Evolutionary conservation across 2,329 filamentous ascomycete genomes (phyloP).

Genomic region (Pleurostoma richardsiae): DNA sequence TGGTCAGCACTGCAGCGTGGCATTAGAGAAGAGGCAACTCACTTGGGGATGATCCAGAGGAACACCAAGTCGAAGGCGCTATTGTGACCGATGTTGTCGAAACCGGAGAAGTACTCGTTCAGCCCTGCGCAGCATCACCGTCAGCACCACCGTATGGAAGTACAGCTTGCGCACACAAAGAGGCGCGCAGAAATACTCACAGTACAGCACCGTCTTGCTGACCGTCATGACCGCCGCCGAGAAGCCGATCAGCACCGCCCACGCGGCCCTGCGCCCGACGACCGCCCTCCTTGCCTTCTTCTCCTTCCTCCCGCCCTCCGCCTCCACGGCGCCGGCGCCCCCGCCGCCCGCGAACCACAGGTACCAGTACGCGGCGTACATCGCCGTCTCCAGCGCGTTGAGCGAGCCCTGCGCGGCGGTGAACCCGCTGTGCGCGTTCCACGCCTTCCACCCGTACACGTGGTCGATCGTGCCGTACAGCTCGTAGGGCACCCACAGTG

Average conservation of each 20-base stretch:
- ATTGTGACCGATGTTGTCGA: slow-evolving; percentile 55
- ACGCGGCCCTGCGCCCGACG: slow-evolving; percentile 34
- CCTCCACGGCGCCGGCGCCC: slow-evolving; percentile 8
- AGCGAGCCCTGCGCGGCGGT: slow-evolving; percentile 64
- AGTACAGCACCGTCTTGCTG: slow-evolving; percentile 58
- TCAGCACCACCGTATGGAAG: too few species aligned
- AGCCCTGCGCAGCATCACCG: slow-evolving; percentile 32
- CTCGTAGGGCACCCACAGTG: slow-evolving; percentile 71
- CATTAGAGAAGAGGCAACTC: slow-evolving; percentile 16
- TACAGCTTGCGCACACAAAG: too few species aligned
- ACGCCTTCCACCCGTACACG: slow-evolving; percentile 75
- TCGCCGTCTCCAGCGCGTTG: slow-evolving; percentile 27
- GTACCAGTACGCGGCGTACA: slow-evolving; percentile 25
- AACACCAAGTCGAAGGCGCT: slow-evolving; percentile 33
- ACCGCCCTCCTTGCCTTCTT: slow-evolving; percentile 26
- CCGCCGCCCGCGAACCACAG: slow-evolving; percentile 24
- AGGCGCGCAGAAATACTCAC: slow-evolving; percentile 29
- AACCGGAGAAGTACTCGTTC: slow-evolving; percentile 51
- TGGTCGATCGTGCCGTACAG: slow-evolving; percentile 78
- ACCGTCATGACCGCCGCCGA: slow-evolving; percentile 54
- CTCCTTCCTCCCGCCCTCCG: slow-evolving; percentile 8
- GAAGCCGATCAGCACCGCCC: slow-evolving; percentile 43
- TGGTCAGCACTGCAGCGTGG: not conserved
- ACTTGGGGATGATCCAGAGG: slow-evolving; percentile 58
- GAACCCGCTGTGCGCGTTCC: slow-evolving; percentile 65